Evolutionary conservation across 2,329 filamentous ascomycete species (phyloP), one percentile per base, ranked within the genome.

Genomic region (Aureobasidium sp.): DNA sequence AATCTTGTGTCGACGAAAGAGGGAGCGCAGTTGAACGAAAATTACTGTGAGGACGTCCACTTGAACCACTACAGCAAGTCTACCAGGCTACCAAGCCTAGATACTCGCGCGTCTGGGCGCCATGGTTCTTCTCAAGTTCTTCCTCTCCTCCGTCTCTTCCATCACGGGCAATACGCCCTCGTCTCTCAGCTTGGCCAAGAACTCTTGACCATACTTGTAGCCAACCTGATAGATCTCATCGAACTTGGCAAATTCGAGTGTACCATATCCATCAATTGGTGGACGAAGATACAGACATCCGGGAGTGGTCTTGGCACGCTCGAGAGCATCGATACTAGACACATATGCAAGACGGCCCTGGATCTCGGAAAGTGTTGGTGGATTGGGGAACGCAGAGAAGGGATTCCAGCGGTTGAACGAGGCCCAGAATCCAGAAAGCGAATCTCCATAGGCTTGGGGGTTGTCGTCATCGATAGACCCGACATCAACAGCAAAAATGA

Each of bases 221-320:
- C 94, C 95, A 12, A 97, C 82, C 67, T 88, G 82, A 70, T 95
- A 96, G 60, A 99, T 93, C 80, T 99, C 95, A 70, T 97, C 93
- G 74, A 99, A 99, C 74, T 96, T 97, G 65, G 87, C 90, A 78
- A 99, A 99, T 63, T 99, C 94, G 34, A 99, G 79, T 1, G 94
- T 99, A 5, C 92, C 94, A 69, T 96, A 99, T 1, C 85, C 82
- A 71, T 97, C 94, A 65, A 99, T 89, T 0, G 94, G 94, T 5
- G 95, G 95, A 0, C 94, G 85, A 90, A 99, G 96, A 74, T 99
- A 99, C 58, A 96, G 81, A 74, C 93, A 97, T 0, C 94, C 94
- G 0, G 91, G 86, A 70, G 89, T 93, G 5, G 82, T 88, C 80
- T 99, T 99, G 27, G 94, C 94, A 41, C 92, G 84, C 75, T 99